phyloP scores from a whole-genome alignment of 2,329 filamentous ascomycete species.

The Akanthomyces uredinophilus region DNA sequence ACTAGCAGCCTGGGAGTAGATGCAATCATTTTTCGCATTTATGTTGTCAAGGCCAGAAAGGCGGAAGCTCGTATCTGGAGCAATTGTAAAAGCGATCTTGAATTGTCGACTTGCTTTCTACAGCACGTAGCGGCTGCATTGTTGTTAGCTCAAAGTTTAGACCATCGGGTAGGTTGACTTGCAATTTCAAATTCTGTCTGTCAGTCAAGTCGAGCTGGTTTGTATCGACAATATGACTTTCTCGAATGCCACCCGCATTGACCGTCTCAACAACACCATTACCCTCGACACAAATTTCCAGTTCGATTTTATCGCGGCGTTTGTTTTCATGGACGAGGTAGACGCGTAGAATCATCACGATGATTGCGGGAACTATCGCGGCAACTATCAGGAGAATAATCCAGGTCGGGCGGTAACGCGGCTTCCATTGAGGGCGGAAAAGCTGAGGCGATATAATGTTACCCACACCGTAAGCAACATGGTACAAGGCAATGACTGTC shows the following conservation, averaged over 20 bases:
- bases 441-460: conserved; percentile 35
- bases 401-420: conserved; percentile 21
- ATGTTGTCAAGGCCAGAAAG: no score
- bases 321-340: conserved; percentile 15
- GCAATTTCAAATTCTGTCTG: conserved; percentile 18
- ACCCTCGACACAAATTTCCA: background rate
- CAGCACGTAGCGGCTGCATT: conserved; percentile 1
- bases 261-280: conserved; percentile 14
- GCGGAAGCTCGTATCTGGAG: no score
- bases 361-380: conserved; percentile 16
- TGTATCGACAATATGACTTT: conserved; percentile 11
- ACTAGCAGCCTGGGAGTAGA: no score
- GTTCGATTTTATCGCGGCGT: conserved; percentile 14
- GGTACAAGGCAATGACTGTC: conserved; percentile 34
- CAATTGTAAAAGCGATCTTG: no score
- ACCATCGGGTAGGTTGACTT: background rate
- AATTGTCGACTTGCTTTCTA: background rate
- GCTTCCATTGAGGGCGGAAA: conserved; percentile 17
- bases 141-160: background rate
- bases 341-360: conserved; percentile 13
- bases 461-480: conserved; percentile 30
- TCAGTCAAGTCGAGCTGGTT: conserved; percentile 18
- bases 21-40: no score
- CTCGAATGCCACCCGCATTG: conserved; percentile 10
- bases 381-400: conserved; percentile 18